These are phyloP conservation scores for Ophiosphaerella narmari DNA, from an alignment of 2,329 filamentous ascomycete genomes.

Conservation along the genomic window DNA sequence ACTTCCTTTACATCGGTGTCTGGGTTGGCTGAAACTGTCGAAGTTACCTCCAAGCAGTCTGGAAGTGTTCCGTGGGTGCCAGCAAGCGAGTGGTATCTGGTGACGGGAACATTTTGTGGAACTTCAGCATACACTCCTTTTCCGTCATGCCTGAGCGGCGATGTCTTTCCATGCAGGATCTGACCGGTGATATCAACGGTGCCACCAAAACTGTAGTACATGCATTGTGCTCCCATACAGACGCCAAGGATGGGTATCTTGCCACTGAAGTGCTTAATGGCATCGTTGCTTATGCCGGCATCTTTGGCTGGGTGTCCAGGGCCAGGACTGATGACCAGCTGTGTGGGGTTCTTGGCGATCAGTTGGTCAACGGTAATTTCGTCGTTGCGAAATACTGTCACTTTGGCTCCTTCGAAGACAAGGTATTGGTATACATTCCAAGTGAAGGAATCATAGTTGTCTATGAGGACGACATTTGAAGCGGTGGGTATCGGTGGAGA, in stretches of 20 bases:
- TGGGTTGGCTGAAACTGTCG: slow-evolving; percentile 76
- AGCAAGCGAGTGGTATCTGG: slow-evolving; percentile 93
- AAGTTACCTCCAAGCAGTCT: slow-evolving; percentile 83
- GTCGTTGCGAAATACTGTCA: slow-evolving; percentile 91
- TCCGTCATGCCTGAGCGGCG: slow-evolving; percentile 81
- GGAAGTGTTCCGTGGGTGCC: slow-evolving; percentile 89
- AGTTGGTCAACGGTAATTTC: slow-evolving; percentile 85
- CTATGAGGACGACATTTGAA: slow-evolving; percentile 90
- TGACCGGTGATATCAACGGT: slow-evolving; percentile 91
- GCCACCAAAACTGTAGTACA: slow-evolving; percentile 91
- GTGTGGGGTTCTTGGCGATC: slow-evolving; percentile 81
- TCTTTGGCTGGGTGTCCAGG: slow-evolving; percentile 91
- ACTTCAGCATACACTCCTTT: slow-evolving; percentile 92
- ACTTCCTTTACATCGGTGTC: slow-evolving; percentile 77
- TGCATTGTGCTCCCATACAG: slow-evolving; percentile 98
- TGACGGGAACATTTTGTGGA: slow-evolving; percentile 80
- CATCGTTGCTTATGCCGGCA: slow-evolving; percentile 90
- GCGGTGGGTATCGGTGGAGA: slow-evolving; percentile 75
- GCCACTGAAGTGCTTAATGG: slow-evolving; percentile 87
- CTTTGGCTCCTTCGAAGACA: slow-evolving; percentile 89
- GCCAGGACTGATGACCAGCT: slow-evolving; percentile 92
- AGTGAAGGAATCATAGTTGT: slow-evolving; percentile 99
- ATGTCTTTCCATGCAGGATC: slow-evolving; percentile 97
- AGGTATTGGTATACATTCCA: slow-evolving; percentile 99
- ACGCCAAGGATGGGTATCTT: slow-evolving; percentile 97